phyloP scores from a whole-genome alignment of 306 rosid species.

The Malus fusca region DNA sequence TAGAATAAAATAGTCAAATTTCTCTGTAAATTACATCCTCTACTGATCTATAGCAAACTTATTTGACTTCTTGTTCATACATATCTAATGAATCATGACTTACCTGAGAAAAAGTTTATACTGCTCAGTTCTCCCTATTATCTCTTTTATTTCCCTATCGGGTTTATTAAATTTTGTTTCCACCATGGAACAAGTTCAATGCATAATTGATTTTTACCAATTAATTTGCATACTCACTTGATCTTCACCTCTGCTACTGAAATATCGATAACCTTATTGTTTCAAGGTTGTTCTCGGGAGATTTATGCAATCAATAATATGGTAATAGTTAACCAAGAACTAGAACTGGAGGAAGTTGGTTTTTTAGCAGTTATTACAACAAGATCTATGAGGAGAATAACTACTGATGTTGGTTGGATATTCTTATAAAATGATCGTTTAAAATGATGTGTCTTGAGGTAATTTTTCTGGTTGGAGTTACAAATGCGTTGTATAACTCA shows the following conservation, averaged over 20 bases:
- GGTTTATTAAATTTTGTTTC: neutral
- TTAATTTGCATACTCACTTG: neutral
- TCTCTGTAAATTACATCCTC: neutral
- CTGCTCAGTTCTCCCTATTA: neutral
- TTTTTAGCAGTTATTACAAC: neutral
- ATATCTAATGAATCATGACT: neutral
- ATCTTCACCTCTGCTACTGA: neutral
- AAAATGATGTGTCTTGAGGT: neutral
- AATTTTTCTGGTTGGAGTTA: neutral
- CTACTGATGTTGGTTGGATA: neutral
- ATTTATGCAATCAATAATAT: neutral
- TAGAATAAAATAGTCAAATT: neutral
- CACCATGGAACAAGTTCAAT: neutral
- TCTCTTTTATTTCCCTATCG: neutral
- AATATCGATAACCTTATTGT: neutral
- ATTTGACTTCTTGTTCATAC: neutral
- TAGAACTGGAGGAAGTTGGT: neutral
- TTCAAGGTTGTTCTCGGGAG: neutral
- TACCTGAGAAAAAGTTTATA: neutral
- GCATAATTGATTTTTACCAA: neutral
- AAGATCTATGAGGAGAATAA: neutral
- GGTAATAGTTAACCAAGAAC: neutral
- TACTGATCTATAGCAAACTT: neutral
- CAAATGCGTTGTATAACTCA: constrained; percentile 4
- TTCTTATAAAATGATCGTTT: neutral